Conservation (phyloP, 345 rosid species). For the Moricandia arvensis region DNA sequence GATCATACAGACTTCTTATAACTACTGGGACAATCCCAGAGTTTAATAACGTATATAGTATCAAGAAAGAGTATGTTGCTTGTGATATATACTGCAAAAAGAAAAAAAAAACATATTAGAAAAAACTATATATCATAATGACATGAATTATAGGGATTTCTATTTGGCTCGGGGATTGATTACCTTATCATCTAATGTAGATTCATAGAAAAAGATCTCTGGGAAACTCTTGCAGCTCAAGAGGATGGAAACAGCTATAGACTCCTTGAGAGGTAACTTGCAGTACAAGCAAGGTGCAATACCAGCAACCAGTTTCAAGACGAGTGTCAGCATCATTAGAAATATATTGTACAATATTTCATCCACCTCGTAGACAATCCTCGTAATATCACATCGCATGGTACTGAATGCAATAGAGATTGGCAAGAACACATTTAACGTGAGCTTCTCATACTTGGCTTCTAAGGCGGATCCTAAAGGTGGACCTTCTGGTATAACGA, state of each 20-base stretch:
- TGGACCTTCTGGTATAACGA: conserved; percentile 45
- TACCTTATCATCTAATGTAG: conserved; percentile 16
- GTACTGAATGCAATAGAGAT: conserved; percentile 5
- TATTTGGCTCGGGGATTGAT: not conserved
- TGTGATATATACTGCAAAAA: conserved; percentile 17
- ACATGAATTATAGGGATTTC: not conserved
- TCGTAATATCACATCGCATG: conserved; percentile 14
- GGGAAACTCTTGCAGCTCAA: conserved; percentile 21
- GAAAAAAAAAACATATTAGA: not conserved
- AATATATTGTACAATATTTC: conserved; percentile 16
- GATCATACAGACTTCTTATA: conserved; percentile 8
- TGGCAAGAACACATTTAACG: conserved; percentile 12
- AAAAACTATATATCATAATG: not conserved
- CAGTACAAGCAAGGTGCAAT: conserved; percentile 26
- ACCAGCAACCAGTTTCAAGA: not conserved
- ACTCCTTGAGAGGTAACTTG: conserved; percentile 24
- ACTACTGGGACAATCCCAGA: conserved; percentile 18
- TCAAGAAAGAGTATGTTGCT: conserved; percentile 17
- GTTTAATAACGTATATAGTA: not conserved
- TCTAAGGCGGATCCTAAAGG: conserved; percentile 38
- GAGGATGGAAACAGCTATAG: conserved; percentile 9
- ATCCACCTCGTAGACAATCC: not conserved
- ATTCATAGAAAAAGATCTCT: conserved; percentile 12
- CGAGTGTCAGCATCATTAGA: not conserved
- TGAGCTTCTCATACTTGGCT: conserved; percentile 11